Conservation (phyloP, 2,329 filamentous ascomycete genomes). For the Leptoxyphium fumago region DNA sequence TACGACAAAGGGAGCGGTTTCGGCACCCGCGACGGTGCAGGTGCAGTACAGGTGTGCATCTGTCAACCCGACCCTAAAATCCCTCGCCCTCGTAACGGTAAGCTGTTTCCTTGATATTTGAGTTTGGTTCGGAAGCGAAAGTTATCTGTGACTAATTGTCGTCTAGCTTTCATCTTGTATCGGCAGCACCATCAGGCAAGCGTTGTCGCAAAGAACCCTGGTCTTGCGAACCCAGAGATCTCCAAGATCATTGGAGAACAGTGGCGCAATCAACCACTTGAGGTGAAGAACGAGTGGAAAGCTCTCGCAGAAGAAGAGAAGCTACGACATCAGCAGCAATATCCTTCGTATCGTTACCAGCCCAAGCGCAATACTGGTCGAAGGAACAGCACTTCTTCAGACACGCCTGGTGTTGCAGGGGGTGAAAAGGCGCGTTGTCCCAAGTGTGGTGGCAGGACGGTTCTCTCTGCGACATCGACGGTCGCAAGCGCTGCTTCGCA, state of each 20-base stretch:
- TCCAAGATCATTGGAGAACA: slow-evolving; percentile 92
- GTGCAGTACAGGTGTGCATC: slow-evolving; percentile 44
- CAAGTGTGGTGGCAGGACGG: slow-evolving; percentile 57
- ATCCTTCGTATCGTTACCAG: slow-evolving; percentile 89
- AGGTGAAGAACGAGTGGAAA: slow-evolving; percentile 77
- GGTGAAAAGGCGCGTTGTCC: slow-evolving; percentile 41
- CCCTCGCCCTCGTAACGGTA: slow-evolving; percentile 56
- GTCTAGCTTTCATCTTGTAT: slow-evolving; percentile 88
- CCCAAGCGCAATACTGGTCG: slow-evolving; percentile 46
- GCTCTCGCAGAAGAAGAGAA: slow-evolving; percentile 86
- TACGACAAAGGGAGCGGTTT: slow-evolving; percentile 10
- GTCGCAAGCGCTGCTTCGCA: slow-evolving; percentile 35
- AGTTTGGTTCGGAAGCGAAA: slow-evolving; percentile 2
- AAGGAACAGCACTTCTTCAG: slow-evolving; percentile 15
- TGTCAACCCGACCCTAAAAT: slow-evolving; percentile 60
- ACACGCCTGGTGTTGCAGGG: slow-evolving; percentile 13
- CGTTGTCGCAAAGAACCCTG: slow-evolving; percentile 71
- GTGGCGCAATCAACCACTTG: slow-evolving; percentile 66
- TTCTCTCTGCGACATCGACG: slow-evolving; percentile 36
- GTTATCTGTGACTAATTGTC: slow-evolving; percentile 2
- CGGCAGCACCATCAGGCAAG: slow-evolving; percentile 79
- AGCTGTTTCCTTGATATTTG: slow-evolving; percentile 19
- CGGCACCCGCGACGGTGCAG: slow-evolving; percentile 18
- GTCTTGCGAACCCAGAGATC: slow-evolving; percentile 85
- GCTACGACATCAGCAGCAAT: slow-evolving; percentile 70